phyloP scores from a whole-genome alignment of 805 yeast genomes.

The Phaffomyces thermotolerans region DNA sequence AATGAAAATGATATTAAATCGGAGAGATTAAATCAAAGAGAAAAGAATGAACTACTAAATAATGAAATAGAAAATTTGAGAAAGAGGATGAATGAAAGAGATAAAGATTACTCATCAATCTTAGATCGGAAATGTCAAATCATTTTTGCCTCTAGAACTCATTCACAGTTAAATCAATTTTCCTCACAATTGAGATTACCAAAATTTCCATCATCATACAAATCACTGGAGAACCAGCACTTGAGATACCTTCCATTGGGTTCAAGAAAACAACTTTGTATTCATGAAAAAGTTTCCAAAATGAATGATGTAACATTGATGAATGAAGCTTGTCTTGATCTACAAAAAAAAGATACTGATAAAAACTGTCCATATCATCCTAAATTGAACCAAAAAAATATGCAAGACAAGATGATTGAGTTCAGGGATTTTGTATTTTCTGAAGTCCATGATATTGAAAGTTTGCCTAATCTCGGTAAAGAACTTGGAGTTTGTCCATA shows the following conservation, averaged over 20 bases:
- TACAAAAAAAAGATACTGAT: constrained; percentile 39
- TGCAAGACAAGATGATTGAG: constrained; percentile 25
- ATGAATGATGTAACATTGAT: constrained; percentile 45
- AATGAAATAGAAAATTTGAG: constrained; percentile 44
- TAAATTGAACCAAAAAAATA: constrained; percentile 21
- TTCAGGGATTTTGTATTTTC: constrained; percentile 45
- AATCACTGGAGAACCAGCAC: constrained; percentile 35
- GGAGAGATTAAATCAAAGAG: constrained; percentile 7
- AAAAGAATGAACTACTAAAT: constrained; percentile 29
- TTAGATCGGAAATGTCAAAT: constrained; percentile 39
- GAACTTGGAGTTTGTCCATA: constrained; percentile 67
- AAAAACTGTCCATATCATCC: constrained; percentile 37
- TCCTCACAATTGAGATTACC: constrained; percentile 63
- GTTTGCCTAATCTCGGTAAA: constrained; percentile 54
- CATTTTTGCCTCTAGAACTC: constrained; percentile 78
- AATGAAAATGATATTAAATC: constrained; percentile 14
- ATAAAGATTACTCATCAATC: constrained; percentile 14
- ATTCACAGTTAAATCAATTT: constrained; percentile 80
- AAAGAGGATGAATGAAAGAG: constrained; percentile 31
- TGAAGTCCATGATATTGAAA: constrained; percentile 59
- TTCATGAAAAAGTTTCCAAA: constrained; percentile 53
- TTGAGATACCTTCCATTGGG: constrained; percentile 68
- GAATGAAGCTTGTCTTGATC: constrained; percentile 75
- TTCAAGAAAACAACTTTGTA: constrained; percentile 80
- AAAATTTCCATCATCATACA: constrained; percentile 54